Percentiles rank a stretch among this genome's conserved stretches.
These are phyloP conservation scores for Mortierella sp. DNA, from an alignment of 371 early-diverging fungal genomes.

Conservation along the genomic window DNA sequence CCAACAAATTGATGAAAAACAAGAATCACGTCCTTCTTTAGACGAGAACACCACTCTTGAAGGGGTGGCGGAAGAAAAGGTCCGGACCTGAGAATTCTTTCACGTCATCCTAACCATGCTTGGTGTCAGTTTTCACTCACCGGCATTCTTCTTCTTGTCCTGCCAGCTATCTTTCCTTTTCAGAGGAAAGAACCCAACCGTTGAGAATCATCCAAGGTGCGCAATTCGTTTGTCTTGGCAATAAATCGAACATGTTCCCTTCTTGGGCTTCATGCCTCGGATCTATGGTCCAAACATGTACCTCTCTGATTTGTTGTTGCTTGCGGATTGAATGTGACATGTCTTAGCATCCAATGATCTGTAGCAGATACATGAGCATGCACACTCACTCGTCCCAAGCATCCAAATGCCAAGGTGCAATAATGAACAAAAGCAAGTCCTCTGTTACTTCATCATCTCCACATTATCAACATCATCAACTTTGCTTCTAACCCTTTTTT, in stretches of 20 bases:
- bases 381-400: background rate
- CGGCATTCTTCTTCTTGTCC: too few species aligned
- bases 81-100: background rate
- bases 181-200: background rate
- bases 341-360: background rate
- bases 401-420: background rate
- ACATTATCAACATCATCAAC: background rate
- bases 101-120: background rate
- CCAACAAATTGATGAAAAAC: background rate
- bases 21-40: slow-evolving; percentile 3
- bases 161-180: background rate
- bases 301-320: background rate
- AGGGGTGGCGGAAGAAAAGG: background rate
- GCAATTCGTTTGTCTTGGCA: background rate
- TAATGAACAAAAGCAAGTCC: background rate
- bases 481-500: background rate
- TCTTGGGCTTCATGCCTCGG: background rate
- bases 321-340: background rate
- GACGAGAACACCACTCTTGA: background rate
- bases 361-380: background rate
- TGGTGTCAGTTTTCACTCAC: background rate
- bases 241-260: background rate
- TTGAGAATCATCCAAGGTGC: too few species aligned
- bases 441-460: background rate
- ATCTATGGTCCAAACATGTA: too few species aligned